A percentile compares a stretch with the other conserved stretches of the same genome.
Conservation (phyloP, 1,284 basidiomycete species). For the Grifola frondosa region DNA sequence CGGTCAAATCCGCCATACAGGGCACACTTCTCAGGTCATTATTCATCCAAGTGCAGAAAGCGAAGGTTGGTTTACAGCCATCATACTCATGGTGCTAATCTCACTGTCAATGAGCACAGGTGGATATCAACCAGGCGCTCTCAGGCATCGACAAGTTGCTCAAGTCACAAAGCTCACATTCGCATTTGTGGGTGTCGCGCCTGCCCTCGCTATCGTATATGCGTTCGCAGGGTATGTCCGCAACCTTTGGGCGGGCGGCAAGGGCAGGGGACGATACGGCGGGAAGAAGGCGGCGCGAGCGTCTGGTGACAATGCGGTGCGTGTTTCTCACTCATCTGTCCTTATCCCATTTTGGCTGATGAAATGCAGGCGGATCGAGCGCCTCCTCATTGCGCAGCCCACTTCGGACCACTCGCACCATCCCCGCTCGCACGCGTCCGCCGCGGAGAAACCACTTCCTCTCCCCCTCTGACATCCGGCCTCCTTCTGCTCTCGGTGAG, state of each 20-base stretch:
- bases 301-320: conserved; percentile 68
- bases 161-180: conserved; percentile 94
- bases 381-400: conserved; percentile 60
- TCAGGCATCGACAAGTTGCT: conserved; percentile 89
- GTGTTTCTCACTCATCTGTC: conserved; percentile 14
- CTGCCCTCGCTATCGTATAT: conserved; percentile 83
- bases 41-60: conserved; percentile 95
- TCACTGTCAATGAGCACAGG: conserved; percentile 46
- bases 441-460: conserved; percentile 20
- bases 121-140: conserved; percentile 88
- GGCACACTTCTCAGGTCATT: conserved; percentile 86
- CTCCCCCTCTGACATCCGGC: conserved; percentile 65
- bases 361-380: conserved; percentile 65
- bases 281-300: conserved; percentile 44
- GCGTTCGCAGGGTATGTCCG: conserved; percentile 56
- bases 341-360: neutral
- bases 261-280: conserved; percentile 51
- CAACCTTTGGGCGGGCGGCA: conserved; percentile 47
- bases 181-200: conserved; percentile 95
- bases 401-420: conserved; percentile 23
- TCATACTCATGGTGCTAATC: neutral
- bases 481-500: conserved; percentile 73
- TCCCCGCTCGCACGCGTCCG: conserved; percentile 3
- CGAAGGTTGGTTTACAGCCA: conserved; percentile 65
- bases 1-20: conserved; percentile 76